Evolutionary conservation across 352 stramenopile species (phyloP).

Genomic region (Globisporangium abappressorium): DNA sequence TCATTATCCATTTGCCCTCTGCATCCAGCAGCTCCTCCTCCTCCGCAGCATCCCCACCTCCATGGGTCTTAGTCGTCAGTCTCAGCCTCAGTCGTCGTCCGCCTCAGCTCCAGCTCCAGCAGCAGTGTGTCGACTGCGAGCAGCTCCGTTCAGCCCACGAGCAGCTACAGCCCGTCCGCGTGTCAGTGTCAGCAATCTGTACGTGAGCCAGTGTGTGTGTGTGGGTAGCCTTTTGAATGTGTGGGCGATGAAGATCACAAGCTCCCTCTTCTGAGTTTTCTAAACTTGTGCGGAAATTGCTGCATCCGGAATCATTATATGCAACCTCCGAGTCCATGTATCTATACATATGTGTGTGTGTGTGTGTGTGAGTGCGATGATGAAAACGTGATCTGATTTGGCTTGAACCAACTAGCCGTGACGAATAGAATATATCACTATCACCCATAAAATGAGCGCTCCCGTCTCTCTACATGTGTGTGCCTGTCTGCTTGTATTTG

Average conservation of each 20-base stretch:
- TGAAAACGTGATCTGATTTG: slow-evolving; percentile 80
- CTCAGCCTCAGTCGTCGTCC: neutral
- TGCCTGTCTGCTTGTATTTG: slow-evolving; percentile 14
- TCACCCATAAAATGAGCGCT: slow-evolving; percentile 92
- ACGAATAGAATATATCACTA: slow-evolving; percentile 90
- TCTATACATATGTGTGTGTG: slow-evolving; percentile 18
- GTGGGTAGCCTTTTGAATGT: slow-evolving; percentile 8
- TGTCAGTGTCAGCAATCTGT: neutral
- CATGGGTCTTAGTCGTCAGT: neutral
- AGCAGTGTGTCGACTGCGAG: neutral
- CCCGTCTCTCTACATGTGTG: slow-evolving; percentile 17
- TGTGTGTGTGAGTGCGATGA: slow-evolving; percentile 62
- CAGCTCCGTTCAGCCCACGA: neutral
- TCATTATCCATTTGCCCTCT: slow-evolving; percentile 13
- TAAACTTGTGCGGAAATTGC: slow-evolving; percentile 73
- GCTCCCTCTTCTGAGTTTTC: slow-evolving; percentile 85
- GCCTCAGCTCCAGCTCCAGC: neutral
- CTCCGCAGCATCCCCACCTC: neutral
- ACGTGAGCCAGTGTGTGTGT: slow-evolving; percentile 14
- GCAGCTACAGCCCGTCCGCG: neutral
- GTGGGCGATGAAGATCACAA: slow-evolving; percentile 77
- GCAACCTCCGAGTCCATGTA: slow-evolving; percentile 74
- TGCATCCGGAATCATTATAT: slow-evolving; percentile 91
- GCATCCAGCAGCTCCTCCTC: slow-evolving; percentile 6
- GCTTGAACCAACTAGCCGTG: slow-evolving; percentile 92